Evolutionary conservation across 179 eudicot genomes (phyloP), one percentile per base, ranked within the genome.

Genomic region (Sideroxylon spinosum): DNA sequence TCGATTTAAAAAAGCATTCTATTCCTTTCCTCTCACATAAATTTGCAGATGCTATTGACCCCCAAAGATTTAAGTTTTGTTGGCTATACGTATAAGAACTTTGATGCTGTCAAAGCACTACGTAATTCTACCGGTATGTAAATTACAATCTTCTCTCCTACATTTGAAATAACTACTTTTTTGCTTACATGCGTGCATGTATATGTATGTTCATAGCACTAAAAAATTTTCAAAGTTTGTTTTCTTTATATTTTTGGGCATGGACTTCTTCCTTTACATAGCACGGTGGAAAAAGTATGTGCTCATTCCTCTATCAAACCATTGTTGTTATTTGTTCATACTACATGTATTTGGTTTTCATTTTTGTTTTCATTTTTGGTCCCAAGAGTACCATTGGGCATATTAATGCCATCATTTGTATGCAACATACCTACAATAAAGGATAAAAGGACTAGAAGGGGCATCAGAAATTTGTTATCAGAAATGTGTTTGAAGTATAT

Each of bases 11-110:
- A 64, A 76, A 20, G 26, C 71, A 26, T 76, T 61, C 14, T 26
- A 63, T 25, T 50, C 60, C 19, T 37, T 17, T 55, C 64, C 55
- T 17, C n/a, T 20, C 3, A 8, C 62, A 14, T 53, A 61, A 52
- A 73, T 66, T 66, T 52, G 73, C 88, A 93, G 98, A 86, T 86
- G 89, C 81, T 80, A 29, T 79, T 86, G 73, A 88, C 88, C 17
- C 90, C 95, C 46, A 90, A 89, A 84, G 98, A 93, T 85, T 81
- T 93, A 75, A 93, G 87, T 86, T 92, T 93, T 82, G 98, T 93
- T 81, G 98, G 98, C 75, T 92, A 92, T 82, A 93, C 98, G 17
- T 93, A 86, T 88, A 93, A 92, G 87, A 93, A 93, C 78, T 93
- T 93, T 73, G 98, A 93, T 76, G 97, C 97, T 67, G 93, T 93